Evolutionary conservation across 345 rosid species (phyloP).

Genomic region (Lepidium aucheri): DNA sequence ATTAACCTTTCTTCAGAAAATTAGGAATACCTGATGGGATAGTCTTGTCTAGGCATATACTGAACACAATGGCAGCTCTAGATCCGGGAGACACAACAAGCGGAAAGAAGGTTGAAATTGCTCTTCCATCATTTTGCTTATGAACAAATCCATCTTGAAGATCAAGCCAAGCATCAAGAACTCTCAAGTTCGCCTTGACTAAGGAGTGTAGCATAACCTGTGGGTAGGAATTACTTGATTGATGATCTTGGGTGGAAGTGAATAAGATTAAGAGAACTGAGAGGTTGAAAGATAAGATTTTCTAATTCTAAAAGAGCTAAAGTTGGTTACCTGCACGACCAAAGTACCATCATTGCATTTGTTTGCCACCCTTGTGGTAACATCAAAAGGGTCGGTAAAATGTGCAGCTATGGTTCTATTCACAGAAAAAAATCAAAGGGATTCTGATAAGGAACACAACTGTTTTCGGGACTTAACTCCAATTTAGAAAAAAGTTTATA

Average conservation of each 20-base stretch:
- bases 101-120: conserved; percentile 68
- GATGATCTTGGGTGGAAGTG: background rate
- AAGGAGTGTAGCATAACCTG: conserved; percentile 89
- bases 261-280: background rate
- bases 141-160: conserved; percentile 90
- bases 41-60: conserved; percentile 50
- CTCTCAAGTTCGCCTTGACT: conserved; percentile 75
- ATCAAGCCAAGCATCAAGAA: conserved; percentile 87
- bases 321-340: conserved; percentile 68
- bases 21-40: conserved; percentile 40
- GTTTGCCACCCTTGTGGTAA: conserved; percentile 70
- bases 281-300: background rate
- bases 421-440: conserved; percentile 14
- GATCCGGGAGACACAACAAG: conserved; percentile 74
- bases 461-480: background rate
- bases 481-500: background rate
- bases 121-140: conserved; percentile 69
- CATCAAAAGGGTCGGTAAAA: conserved; percentile 89
- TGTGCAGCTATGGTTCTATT: conserved; percentile 91
- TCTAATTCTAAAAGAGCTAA: background rate
- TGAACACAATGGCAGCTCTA: conserved; percentile 70
- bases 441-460: background rate
- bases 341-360: conserved; percentile 76
- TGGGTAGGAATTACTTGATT: conserved; percentile 2
- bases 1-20: conserved; percentile 2